These are phyloP conservation scores for Citrus glauca DNA, from an alignment of 345 rosid species.

Conservation along the genomic window DNA sequence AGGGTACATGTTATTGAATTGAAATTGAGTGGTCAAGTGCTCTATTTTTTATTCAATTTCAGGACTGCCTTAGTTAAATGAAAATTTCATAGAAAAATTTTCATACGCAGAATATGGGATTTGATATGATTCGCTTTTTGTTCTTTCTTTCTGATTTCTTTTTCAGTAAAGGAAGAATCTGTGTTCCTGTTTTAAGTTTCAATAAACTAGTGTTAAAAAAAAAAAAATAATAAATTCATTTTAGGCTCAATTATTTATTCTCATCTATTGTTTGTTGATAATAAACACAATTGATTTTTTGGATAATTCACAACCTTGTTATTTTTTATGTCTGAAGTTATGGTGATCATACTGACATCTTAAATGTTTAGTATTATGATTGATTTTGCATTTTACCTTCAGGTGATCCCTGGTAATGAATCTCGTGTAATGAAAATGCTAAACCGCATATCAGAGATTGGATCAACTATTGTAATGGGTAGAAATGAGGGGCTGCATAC, in stretches of 20 bases:
- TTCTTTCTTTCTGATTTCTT: neutral
- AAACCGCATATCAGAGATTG: conserved; percentile 91
- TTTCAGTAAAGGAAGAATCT: neutral
- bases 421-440: conserved; percentile 97
- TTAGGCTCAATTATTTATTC: neutral
- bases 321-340: neutral
- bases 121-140: neutral
- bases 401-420: conserved; percentile 99
- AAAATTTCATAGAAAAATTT: neutral
- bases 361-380: conserved; percentile 3
- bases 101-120: neutral
- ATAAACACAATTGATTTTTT: neutral
- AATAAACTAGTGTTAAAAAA: neutral
- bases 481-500: conserved; percentile 82
- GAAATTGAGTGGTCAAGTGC: neutral
- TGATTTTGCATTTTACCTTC: conserved; percentile 17
- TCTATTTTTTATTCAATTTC: neutral
- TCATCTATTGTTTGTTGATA: neutral
- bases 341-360: neutral
- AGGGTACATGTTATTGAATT: neutral
- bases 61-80: neutral
- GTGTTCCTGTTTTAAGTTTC: neutral
- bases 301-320: neutral
- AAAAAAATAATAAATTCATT: no score
- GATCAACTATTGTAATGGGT: conserved; percentile 88